Conservation (phyloP, 2,329 filamentous ascomycete species). For the Aspergillus fumigatiaffinis region DNA sequence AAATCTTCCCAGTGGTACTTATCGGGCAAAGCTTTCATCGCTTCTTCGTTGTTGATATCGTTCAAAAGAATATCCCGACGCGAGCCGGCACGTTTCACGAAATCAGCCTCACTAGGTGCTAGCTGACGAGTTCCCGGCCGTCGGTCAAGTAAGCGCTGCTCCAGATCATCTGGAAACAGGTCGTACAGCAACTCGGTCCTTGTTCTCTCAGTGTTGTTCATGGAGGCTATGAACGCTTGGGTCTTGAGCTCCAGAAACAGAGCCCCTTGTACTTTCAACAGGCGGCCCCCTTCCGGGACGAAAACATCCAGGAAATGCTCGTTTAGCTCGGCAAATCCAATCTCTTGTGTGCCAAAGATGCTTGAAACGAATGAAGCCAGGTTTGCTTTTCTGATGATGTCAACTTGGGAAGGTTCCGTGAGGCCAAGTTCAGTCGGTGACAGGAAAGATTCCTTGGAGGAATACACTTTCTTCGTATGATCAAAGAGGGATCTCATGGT, state of each 20-base stretch:
- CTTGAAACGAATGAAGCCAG: constrained; percentile 62
- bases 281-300: constrained; percentile 54
- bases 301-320: constrained; percentile 62
- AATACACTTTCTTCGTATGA: constrained; percentile 60
- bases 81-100: constrained; percentile 52
- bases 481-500: constrained; percentile 61
- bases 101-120: constrained; percentile 57
- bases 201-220: constrained; percentile 53
- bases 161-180: constrained; percentile 57
- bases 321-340: constrained; percentile 61
- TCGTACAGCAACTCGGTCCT: constrained; percentile 56
- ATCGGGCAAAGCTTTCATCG: constrained; percentile 49
- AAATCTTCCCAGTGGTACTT: constrained; percentile 64
- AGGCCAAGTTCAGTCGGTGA: constrained; percentile 52
- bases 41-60: constrained; percentile 50
- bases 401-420: constrained; percentile 50
- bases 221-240: constrained; percentile 61
- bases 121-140: constrained; percentile 53
- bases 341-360: constrained; percentile 61
- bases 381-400: constrained; percentile 61
- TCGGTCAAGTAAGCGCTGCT: constrained; percentile 50
- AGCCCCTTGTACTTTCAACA: constrained; percentile 58
- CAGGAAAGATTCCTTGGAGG: constrained; percentile 53
- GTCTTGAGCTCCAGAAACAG: constrained; percentile 64
- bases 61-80: constrained; percentile 56